phyloP scores from a whole-genome alignment of 1,139 yeast species.

The Debaryomyces sp. region DNA sequence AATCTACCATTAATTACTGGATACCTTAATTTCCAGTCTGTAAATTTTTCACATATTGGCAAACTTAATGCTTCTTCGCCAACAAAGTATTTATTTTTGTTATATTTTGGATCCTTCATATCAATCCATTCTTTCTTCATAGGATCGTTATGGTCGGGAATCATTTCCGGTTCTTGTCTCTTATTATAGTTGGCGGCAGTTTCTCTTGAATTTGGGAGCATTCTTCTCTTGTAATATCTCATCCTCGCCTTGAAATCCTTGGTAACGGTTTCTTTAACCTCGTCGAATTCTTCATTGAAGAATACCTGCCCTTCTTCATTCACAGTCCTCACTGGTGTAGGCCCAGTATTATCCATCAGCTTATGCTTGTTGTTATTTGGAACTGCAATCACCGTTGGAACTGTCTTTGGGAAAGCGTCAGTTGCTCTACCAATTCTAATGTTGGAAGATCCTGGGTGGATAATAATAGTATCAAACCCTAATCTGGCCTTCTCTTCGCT shows the following conservation, averaged over 20 bases:
- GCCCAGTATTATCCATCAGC: conserved; percentile 2
- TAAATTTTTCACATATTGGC: conserved; percentile 42
- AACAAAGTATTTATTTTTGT: conserved; percentile 41
- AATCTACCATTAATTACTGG: conserved; percentile 74
- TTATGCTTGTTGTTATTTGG: conserved; percentile 26
- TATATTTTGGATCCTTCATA: conserved; percentile 27
- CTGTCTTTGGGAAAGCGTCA: conserved; percentile 72
- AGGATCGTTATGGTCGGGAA: conserved; percentile 82
- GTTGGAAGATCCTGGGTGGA: conserved; percentile 86
- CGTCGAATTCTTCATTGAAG: conserved; percentile 49
- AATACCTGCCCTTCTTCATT: conserved; percentile 36
- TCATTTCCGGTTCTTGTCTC: conserved; percentile 62
- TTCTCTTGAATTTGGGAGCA: conserved; percentile 84
- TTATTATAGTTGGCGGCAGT: conserved; percentile 77
- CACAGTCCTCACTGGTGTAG: conserved; percentile 28
- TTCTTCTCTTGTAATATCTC: conserved; percentile 87
- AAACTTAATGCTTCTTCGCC: conserved; percentile 73
- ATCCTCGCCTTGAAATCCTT: conserved; percentile 86
- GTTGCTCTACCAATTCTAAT: conserved; percentile 83
- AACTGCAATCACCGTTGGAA: conserved; percentile 80
- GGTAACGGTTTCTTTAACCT: conserved; percentile 52
- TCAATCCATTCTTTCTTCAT: conserved; percentile 69
- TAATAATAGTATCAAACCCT: conserved; percentile 70
- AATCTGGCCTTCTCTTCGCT: conserved; percentile 46
- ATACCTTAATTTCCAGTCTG: conserved; percentile 60